phyloP scores from a whole-genome alignment of 1,139 yeast species.

The Blastobotrys buckinghamii region DNA sequence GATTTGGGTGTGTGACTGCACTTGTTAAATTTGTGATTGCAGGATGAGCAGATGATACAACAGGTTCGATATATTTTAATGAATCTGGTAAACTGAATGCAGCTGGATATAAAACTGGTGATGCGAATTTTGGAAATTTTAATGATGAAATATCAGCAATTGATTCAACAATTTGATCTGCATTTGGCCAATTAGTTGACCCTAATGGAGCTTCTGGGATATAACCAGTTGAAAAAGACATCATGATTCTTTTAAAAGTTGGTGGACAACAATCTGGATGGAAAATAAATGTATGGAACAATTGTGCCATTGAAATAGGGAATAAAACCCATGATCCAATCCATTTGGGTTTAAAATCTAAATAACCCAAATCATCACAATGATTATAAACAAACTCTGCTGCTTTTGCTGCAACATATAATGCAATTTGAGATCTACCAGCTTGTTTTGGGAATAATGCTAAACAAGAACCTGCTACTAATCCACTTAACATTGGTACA shows the following conservation, averaged over 20 bases:
- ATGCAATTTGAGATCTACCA: constrained; percentile 29
- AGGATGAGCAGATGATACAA: constrained; percentile 35
- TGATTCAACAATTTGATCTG: constrained; percentile 29
- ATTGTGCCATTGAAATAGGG: constrained; percentile 39
- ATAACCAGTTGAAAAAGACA: constrained; percentile 29
- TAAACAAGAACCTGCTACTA: constrained; percentile 29
- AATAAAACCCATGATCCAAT: constrained; percentile 38
- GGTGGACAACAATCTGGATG: constrained; percentile 35
- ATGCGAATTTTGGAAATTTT: constrained; percentile 33
- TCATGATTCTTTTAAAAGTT: constrained; percentile 29
- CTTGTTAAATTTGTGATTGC: constrained; percentile 33
- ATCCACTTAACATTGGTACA: constrained; percentile 28
- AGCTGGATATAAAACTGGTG: constrained; percentile 33
- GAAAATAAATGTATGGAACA: constrained; percentile 34
- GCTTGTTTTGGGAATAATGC: constrained; percentile 26
- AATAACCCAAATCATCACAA: constrained; percentile 32
- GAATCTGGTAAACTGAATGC: constrained; percentile 22
- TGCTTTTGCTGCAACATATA: constrained; percentile 33
- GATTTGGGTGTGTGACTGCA: constrained; percentile 35
- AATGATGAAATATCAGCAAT: constrained; percentile 30
- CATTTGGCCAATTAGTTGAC: constrained; percentile 31
- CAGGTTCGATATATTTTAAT: constrained; percentile 28
- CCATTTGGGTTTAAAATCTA: constrained; percentile 33
- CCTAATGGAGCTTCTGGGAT: constrained; percentile 30
- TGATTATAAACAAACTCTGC: constrained; percentile 34